Evolutionary conservation across 192 early-diverging fungal genomes (phyloP), one percentile per base, ranked within the genome.

Genomic region (Coemansia aciculifera): DNA sequence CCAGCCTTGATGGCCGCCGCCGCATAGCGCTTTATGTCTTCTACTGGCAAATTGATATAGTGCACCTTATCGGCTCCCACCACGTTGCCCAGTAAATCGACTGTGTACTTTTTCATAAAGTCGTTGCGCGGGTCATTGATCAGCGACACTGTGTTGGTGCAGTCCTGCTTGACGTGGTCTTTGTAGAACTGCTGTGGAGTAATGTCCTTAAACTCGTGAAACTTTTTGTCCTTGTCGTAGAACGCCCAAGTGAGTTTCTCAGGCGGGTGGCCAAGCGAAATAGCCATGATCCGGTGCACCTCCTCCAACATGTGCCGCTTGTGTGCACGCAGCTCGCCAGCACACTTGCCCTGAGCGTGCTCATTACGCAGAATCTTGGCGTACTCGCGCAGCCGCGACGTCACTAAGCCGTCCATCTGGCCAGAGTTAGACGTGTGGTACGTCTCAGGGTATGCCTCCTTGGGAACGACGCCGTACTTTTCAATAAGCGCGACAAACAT

Each of bases 401-500:
- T 82, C n/a, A 91, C 75, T 15, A 93, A 61, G 62, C 64, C 63
- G 71, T 92, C 87, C 43, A 93, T 84, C 21, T 83, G 72, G 36
- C 78, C 42, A 4, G 90, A 86, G 57, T 67, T 84, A 11, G 89
- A 89, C 9, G 90, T 89, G 62, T 88, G 85, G 66, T 72, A 86
- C 13, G 83, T 84, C 72, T 93, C 90, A 5, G 89, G 88, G 59
- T 87, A 92, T 32, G 68, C 82, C 9, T 71, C 76, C 56, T 93
- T 90, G 27, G 91, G 88, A 23, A 91, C 90, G 1, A 93, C 77
- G 49, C 91, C 90, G 70, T 93, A 91, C 65, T 91, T 90, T 59
- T 89, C 81, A 31, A 93, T 81, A 12, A 93, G 69, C 56, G 89
- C 89, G 66, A 93, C 84, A 51, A 90, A 85, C 91, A 93, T 91